Base-by-base conservation (phyloP, 352 stramenopile species). In the Poterioochromonas sp. region DNA sequence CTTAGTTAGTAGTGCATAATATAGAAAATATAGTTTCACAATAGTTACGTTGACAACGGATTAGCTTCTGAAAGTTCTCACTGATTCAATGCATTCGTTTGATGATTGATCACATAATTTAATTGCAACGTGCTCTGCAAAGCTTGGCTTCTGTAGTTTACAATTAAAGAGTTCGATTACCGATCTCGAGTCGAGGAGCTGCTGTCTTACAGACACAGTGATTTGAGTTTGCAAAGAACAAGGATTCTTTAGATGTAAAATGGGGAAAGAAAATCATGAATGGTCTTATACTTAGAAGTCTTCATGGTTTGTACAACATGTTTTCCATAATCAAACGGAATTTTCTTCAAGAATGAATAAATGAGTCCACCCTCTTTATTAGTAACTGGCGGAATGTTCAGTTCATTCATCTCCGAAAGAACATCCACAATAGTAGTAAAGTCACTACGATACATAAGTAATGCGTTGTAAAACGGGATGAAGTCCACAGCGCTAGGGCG, bases 11-110 rank as follows among this genome's bases (percentile, higher is more conserved):
- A 58, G 47, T 58, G 47, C 47, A 58, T 58, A 58, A 58, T 58
- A 58, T 58, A 58, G 47, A 58, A 58, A 58, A 58, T 58, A 58
- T 58, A 58, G 47, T 58, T 58, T 58, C 47, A 58, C 47, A 58
- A 58, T 58, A 58, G 47, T 58, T 58, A 58, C 47, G 47, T 58
- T 58, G 47, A 58, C 47, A 58, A 58, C 47, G 47, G 47, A 58
- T 58, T 58, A 58, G 47, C 47, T 58, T 58, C 47, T 58, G 47
- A 58, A 58, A 58, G 47, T 58, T 58, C 47, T 58, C 47, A 58
- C 47, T 58, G 47, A 58, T 58, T 58, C 47, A 58, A 58, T 58
- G 47, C 47, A 58, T 58, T 58, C 47, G 47, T 58, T 58, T 58
- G 47, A 58, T 58, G 47, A 58, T 58, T 58, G 47, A 58, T 58